Evolutionary conservation across 306 rosid species (phyloP).

Genomic region (Cucumis sativus): DNA sequence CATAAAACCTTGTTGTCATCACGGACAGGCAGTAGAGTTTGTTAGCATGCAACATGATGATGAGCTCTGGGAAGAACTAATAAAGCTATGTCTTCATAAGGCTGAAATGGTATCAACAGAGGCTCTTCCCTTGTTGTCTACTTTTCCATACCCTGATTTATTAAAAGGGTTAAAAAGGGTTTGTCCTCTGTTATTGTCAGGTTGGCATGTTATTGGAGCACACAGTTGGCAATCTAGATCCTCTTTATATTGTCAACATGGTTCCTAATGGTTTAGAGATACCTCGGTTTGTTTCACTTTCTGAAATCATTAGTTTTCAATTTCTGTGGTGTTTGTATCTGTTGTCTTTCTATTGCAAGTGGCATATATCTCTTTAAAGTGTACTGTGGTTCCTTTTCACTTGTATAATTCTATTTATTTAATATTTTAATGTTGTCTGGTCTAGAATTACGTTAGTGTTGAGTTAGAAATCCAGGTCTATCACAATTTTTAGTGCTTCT

Average conservation of each 20-base stretch:
- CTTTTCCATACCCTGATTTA: not conserved
- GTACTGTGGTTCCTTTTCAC: not conserved
- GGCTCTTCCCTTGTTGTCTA: not conserved
- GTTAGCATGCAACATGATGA: conserved; percentile 50
- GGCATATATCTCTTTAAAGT: not conserved
- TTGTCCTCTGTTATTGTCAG: conserved; percentile 33
- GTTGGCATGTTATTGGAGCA: conserved; percentile 90
- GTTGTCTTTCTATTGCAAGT: not conserved
- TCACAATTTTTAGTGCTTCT: not conserved
- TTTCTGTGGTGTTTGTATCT: not conserved
- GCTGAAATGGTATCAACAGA: conserved; percentile 40
- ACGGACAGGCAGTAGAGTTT: conserved; percentile 66
- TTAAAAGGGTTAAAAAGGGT: not conserved
- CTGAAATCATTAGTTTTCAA: not conserved
- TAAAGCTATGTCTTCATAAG: conserved; percentile 47
- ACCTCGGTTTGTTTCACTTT: conserved; percentile 53
- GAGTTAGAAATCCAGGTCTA: not conserved
- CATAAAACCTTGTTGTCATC: conserved; percentile 10
- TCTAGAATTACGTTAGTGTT: not conserved
- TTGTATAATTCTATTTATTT: not conserved
- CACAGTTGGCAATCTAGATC: conserved; percentile 83
- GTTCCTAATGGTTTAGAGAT: conserved; percentile 93
- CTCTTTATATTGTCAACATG: conserved; percentile 76
- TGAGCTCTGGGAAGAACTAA: conserved; percentile 52
- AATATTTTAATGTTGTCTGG: not conserved